These are phyloP conservation scores for Trichophyton rubrum DNA, from an alignment of 2,329 filamentous ascomycete species.

Conservation along the genomic window DNA sequence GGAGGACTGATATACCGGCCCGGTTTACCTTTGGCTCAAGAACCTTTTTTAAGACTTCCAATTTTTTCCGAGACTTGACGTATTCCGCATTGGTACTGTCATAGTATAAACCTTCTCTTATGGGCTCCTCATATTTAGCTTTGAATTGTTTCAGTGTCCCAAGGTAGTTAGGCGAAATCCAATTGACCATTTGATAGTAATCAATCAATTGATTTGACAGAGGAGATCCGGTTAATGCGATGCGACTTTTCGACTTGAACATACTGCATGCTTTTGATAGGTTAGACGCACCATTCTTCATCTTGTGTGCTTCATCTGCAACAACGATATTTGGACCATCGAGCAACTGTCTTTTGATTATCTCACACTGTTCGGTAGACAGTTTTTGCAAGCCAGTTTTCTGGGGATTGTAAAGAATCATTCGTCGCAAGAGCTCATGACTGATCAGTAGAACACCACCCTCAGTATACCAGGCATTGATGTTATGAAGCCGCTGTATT, in stretches of 20 bases:
- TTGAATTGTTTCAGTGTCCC: slow-evolving; percentile 57
- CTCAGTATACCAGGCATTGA: slow-evolving; percentile 48
- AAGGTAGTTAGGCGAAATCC: slow-evolving; percentile 69
- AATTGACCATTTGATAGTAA: slow-evolving; percentile 78
- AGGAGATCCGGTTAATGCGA: slow-evolving; percentile 78
- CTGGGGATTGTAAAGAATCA: slow-evolving; percentile 28
- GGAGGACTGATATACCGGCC: slow-evolving; percentile 55
- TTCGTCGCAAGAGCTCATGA: slow-evolving; percentile 53
- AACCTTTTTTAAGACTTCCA: slow-evolving; percentile 57
- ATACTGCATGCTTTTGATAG: slow-evolving; percentile 42
- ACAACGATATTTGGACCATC: slow-evolving; percentile 59
- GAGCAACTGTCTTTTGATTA: slow-evolving; percentile 40
- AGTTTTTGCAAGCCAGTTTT: slow-evolving; percentile 18
- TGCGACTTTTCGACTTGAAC: slow-evolving; percentile 57
- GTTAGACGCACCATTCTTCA: slow-evolving; percentile 54
- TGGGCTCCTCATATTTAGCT: slow-evolving; percentile 57
- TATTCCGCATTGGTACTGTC: slow-evolving; percentile 49
- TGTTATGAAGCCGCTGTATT: slow-evolving; percentile 31
- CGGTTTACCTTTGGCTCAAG: slow-evolving; percentile 69
- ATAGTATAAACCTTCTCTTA: slow-evolving; percentile 55
- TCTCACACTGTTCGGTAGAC: slow-evolving; percentile 28
- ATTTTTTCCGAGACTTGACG: slow-evolving; percentile 50
- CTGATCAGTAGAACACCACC: slow-evolving; percentile 69
- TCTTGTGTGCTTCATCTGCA: slow-evolving; percentile 69
- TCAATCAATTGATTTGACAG: slow-evolving; percentile 73